Evolutionary conservation across 2,329 filamentous ascomycete genomes (phyloP).

Genomic region (Epichloe elymi): DNA sequence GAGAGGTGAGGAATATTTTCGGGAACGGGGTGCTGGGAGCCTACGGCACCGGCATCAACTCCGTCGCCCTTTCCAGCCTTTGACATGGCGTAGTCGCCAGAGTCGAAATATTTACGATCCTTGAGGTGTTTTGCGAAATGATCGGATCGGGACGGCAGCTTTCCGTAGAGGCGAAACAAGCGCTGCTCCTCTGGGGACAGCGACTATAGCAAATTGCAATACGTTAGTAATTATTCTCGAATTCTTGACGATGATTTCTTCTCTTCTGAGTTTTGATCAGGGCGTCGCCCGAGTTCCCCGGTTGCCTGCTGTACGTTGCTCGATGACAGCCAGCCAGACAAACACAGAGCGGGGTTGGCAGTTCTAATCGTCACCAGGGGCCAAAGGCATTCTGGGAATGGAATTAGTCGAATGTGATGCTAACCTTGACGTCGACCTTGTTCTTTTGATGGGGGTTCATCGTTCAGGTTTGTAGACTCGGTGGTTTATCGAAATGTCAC

Average conservation of each 20-base stretch:
- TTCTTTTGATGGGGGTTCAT: slow-evolving; percentile 99
- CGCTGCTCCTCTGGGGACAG: slow-evolving; percentile 91
- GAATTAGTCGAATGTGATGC: slow-evolving; percentile 22
- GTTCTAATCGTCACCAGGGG: neutral
- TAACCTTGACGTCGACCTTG: slow-evolving; percentile 91
- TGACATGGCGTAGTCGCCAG: slow-evolving; percentile 88
- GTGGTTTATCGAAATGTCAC: neutral
- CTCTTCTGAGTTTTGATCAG: neutral
- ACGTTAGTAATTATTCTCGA: neutral
- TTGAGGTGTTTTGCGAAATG: slow-evolving; percentile 97
- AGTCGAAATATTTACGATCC: slow-evolving; percentile 98
- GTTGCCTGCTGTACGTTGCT: neutral
- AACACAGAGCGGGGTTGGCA: neutral
- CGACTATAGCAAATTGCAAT: slow-evolving; percentile 40
- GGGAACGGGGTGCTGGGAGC: slow-evolving; percentile 85
- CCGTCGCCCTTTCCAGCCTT: slow-evolving; percentile 95
- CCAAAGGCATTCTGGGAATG: neutral
- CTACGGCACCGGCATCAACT: slow-evolving; percentile 84
- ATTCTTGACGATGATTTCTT: neutral
- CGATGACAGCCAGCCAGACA: neutral
- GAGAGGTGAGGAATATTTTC: slow-evolving; percentile 90
- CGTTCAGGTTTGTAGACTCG: slow-evolving; percentile 12
- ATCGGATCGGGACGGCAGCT: slow-evolving; percentile 91
- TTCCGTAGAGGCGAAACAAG: slow-evolving; percentile 93
- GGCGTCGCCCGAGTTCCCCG: neutral